Evolutionary conservation across 2,329 filamentous ascomycete species (phyloP), one percentile per base, ranked within the genome.

Genomic region (Cladophialophora exuberans): DNA sequence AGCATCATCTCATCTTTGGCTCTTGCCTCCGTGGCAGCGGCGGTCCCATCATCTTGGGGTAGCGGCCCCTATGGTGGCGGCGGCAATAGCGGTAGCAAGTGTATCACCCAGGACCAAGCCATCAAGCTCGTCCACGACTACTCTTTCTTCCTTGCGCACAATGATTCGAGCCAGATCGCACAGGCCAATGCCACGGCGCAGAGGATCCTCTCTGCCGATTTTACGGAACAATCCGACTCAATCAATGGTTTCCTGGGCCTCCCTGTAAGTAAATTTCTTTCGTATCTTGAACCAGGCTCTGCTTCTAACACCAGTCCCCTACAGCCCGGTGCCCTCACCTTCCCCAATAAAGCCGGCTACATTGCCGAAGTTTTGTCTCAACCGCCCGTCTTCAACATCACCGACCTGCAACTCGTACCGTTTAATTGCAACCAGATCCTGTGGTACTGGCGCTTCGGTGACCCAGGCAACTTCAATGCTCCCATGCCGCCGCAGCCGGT

Each of bases 401-500:
- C 46, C n/a, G 46, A 49, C 15, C 46, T 49, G 6, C 46, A 49
- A 15, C 33, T 49, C 23, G 22, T 49, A 22, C 46, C 46, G 4
- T 49, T 39, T 35, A 49, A 39, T 23, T 49, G 33, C 46, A 39
- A 41, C 20, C 46, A 49, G 33, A 39, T 49, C 33, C 46, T 49
- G 22, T 49, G 46, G 46, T 49, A 30, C 33, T 49, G 46, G 33
- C 25, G 30, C 15, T 49, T 49, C 22, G 33, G 13, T 17, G 30
- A 49, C 46, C 46, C 46, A 11, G 46, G 46, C 46, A 49, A 49
- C 33, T 30, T 49, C 46, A 49, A 49, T 18, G 46, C 46, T 2
- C 46, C 46, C 13, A 20, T 28, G 15, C 33, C 46, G 5, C 46
- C 46, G 3, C 46, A 49, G 23, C n/a, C 31, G 9, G 46, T 49